Evolutionary conservation across 2,329 filamentous ascomycete species (phyloP).

Genomic region (Fusarium sp.): DNA sequence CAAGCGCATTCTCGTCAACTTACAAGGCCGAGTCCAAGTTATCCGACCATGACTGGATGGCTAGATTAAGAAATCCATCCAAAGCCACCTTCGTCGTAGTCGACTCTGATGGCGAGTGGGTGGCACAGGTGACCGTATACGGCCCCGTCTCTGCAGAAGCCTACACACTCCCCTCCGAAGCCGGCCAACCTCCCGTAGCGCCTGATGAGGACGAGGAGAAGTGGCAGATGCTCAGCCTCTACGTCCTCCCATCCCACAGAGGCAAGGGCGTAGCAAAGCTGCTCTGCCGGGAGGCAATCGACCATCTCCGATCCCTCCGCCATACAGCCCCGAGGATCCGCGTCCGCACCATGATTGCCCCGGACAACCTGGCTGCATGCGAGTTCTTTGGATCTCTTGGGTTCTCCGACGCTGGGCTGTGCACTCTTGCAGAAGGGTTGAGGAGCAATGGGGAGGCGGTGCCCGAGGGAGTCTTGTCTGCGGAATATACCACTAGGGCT

Average conservation of each 20-base stretch:
- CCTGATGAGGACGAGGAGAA: neutral
- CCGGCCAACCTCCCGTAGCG: neutral
- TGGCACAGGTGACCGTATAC: neutral
- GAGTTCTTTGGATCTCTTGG: neutral
- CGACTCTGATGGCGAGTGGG: neutral
- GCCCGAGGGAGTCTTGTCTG: neutral
- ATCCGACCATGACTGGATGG: neutral
- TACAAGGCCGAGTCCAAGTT: neutral
- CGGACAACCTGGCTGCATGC: neutral
- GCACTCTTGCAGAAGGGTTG: neutral
- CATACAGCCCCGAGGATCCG: neutral
- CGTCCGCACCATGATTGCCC: neutral
- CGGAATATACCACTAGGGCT: neutral
- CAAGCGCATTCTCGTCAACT: neutral
- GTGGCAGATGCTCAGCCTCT: neutral
- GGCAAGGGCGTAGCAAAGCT: neutral
- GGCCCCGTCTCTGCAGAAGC: neutral
- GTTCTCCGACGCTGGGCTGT: neutral
- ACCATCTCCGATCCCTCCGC: neutral
- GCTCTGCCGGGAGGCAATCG: neutral
- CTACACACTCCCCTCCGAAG: neutral
- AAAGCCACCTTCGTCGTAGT: neutral
- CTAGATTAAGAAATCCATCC: neutral
- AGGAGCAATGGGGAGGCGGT: neutral
- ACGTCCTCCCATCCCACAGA: neutral